Conservation (phyloP, 1,139 yeast genomes). For the Pichia sp. region DNA sequence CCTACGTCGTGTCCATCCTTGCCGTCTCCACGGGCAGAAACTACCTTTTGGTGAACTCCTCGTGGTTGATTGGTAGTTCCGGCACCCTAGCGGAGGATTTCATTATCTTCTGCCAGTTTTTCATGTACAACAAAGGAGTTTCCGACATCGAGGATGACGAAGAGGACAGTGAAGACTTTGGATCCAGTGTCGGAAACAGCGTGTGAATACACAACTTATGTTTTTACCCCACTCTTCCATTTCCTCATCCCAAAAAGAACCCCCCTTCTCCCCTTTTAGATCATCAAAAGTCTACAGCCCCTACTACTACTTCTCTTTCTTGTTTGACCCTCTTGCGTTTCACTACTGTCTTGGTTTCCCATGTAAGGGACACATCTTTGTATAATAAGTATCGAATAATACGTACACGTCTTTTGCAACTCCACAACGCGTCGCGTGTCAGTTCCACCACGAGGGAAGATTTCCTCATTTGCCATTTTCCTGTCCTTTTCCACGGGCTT, state of each 20-base stretch:
- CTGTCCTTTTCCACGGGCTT: neutral
- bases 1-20: constrained; percentile 80
- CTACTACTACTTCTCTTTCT: neutral
- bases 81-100: constrained; percentile 87
- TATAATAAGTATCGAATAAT: neutral
- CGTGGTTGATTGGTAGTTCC: constrained; percentile 89
- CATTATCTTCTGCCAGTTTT: constrained; percentile 81
- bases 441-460: neutral
- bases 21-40: constrained; percentile 66
- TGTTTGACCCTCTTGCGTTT: neutral
- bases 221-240: neutral
- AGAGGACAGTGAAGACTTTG: constrained; percentile 14
- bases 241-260: neutral
- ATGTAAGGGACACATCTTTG: neutral
- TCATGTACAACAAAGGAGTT: constrained; percentile 51
- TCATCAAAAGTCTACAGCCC: constrained; percentile 1
- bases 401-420: neutral
- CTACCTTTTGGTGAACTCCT: constrained; percentile 73
- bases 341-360: neutral
- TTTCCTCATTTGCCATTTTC: neutral
- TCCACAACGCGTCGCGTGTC: constrained; percentile 10
- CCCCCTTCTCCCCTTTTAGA: neutral
- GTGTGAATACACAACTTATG: neutral
- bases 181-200: constrained; percentile 1
- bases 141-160: constrained; percentile 20